These are phyloP conservation scores for Candida dendrica DNA, from an alignment of 805 yeast genomes.

Conservation along the genomic window DNA sequence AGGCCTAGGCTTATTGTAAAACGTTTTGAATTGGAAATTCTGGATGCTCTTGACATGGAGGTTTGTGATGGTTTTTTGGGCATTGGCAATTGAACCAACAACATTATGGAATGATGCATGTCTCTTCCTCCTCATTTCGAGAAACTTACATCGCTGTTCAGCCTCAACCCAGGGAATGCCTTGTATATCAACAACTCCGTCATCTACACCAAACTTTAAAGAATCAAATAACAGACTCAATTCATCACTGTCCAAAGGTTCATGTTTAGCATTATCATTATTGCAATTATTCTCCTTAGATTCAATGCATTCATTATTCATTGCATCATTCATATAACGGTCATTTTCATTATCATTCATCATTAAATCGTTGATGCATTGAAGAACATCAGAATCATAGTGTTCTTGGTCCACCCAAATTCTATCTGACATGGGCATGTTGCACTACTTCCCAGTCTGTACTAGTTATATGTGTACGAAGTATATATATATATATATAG, in stretches of 20 bases:
- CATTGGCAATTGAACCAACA: conserved; percentile 9
- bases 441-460: no score
- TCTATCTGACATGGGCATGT: background rate
- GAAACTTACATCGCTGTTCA: conserved; percentile 14
- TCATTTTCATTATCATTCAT: background rate
- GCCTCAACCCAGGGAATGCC: conserved; percentile 23
- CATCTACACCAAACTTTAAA: background rate
- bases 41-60: conserved; percentile 22
- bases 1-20: conserved; percentile 30
- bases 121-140: conserved; percentile 13
- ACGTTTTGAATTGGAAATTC: conserved; percentile 1
- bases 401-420: background rate
- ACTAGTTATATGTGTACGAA: no score
- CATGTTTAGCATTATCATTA: background rate
- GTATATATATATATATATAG: no score
- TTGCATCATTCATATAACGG: no score
- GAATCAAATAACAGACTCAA: no score
- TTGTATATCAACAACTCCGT: conserved; percentile 20
- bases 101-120: conserved; percentile 21
- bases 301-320: no score
- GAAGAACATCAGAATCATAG: background rate
- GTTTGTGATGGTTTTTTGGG: conserved; percentile 9
- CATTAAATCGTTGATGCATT: background rate
- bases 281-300: no score
- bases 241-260: no score